A percentile compares a stretch with the other conserved stretches of the same genome.
Conservation (phyloP, 192 early-diverging fungal species). For the Podila verticillata region DNA sequence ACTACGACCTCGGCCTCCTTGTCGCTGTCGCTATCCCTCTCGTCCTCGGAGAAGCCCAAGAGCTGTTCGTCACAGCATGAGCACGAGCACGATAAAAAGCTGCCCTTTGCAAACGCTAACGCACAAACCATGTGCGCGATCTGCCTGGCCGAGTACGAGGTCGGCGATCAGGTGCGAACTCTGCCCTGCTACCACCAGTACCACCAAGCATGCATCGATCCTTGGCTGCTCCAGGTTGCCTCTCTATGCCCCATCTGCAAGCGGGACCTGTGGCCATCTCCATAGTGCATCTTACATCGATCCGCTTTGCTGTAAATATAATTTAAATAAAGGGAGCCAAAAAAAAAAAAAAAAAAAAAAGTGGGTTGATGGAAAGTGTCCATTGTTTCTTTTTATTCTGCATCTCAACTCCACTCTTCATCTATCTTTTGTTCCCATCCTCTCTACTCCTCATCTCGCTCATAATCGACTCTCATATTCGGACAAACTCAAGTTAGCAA, state of each 20-base stretch:
- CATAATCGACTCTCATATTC: not conserved
- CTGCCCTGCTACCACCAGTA: conserved; percentile 65
- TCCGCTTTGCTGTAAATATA: too few relatives aligned
- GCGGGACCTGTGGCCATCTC: conserved; percentile 36
- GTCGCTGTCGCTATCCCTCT: conserved; percentile 4
- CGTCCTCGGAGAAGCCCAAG: conserved; percentile 4
- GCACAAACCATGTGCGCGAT: conserved; percentile 57
- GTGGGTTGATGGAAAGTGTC: too few relatives aligned
- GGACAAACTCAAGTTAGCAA: not conserved
- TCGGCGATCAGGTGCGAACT: conserved; percentile 54
- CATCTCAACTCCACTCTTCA: too few relatives aligned
- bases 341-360: too few relatives aligned
- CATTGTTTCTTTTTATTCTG: too few relatives aligned
- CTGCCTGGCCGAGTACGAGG: conserved; percentile 61
- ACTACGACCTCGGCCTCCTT: not conserved
- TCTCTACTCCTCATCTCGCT: not conserved
- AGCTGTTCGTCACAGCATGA: conserved; percentile 1
- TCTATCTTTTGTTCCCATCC: not conserved
- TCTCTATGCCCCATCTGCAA: conserved; percentile 65
- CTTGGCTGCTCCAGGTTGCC: conserved; percentile 58
- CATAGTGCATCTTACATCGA: not conserved
- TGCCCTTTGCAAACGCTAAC: conserved; percentile 47
- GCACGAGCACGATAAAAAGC: not conserved
- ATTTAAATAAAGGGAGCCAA: too few relatives aligned
- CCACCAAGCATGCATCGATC: conserved; percentile 63